These are phyloP conservation scores for Macrophomina tecta DNA, from an alignment of 2,329 filamentous ascomycete genomes.

Conservation along the genomic window DNA sequence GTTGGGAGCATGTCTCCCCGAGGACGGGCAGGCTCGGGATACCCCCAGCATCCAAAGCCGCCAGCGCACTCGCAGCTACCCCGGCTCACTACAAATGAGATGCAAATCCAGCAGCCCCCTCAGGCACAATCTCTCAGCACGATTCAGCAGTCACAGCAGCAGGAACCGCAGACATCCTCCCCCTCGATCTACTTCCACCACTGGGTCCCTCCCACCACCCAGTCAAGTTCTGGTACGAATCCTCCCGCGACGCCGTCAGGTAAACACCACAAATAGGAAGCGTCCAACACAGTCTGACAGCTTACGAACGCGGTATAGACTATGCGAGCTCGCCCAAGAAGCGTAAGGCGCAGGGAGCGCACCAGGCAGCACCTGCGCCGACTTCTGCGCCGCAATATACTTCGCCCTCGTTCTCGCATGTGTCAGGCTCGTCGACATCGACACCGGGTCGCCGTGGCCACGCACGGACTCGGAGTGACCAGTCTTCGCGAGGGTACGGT, in stretches of 20 bases:
- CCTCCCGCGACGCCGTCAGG: constrained; percentile 77
- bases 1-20: constrained; percentile 43
- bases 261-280: constrained; percentile 49
- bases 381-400: constrained; percentile 55
- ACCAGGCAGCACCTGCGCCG: constrained; percentile 58
- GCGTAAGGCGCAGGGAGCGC: constrained; percentile 71
- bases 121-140: constrained; percentile 48
- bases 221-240: constrained; percentile 64
- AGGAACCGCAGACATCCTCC: constrained; percentile 69
- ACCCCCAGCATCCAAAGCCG: constrained; percentile 49
- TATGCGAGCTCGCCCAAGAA: constrained; percentile 82
- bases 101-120: constrained; percentile 57
- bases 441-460: constrained; percentile 24
- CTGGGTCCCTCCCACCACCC: constrained; percentile 81
- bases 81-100: constrained; percentile 59
- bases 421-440: constrained; percentile 26
- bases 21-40: constrained; percentile 39
- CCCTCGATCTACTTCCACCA: constrained; percentile 87
- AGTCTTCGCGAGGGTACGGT: constrained; percentile 15
- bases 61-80: constrained; percentile 56
- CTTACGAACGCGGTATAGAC: constrained; percentile 61
- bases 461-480: constrained; percentile 28
- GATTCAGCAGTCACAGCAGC: constrained; percentile 56
- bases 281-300: constrained; percentile 45
- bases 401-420: constrained; percentile 28